Evolutionary conservation across 2,329 filamentous ascomycete genomes (phyloP), one percentile per base, ranked within the genome.

Genomic region (Leptosphaerulina australis): DNA sequence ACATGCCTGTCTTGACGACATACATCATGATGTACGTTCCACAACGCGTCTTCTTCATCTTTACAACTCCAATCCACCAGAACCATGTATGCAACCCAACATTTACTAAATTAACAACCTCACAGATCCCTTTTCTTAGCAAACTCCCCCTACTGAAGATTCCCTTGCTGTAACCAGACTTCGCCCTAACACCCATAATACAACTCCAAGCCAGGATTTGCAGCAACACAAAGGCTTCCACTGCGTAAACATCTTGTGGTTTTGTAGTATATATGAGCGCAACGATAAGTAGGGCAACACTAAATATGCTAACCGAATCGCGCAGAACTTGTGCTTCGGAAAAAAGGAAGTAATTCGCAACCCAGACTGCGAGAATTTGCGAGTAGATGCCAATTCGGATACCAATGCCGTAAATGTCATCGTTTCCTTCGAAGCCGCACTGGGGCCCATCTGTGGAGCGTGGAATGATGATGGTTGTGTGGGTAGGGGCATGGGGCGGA

Each of bases 371-470:
- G 17, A 68, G 30, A 12, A 49, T 59, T 52, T 69, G 64, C 7
- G 59, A 37, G 46, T 68, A 68, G 35, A 66, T 66, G 24, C 64
- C 66, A 20, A 68, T 62, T 4, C 66, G 62, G 21, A 68, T 67
- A 1, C 64, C 63, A n/a, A 59, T 50, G 17, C 66, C 67, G 30
- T 60, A 67, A 39, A 67, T 53, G 29, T 69, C 66, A 9, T 67
- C 62, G 55, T 76, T 86, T 69, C 83, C 84, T 2, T 76, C 77
- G 3, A 79, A 83, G 59, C 48, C 47, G 25, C 55, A 58, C 43
- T 50, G 30, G 11, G 25, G 10, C 17, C 25, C 25, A 14, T 18
- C n/a, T 8, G 26, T 24, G 7, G 37, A 30, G 18, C 26, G 26
- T 29, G 37, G 18, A 12, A 24, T 6, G 12, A 14, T 31, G 14